Conservation (phyloP, 164 flowering plant species). For the grape (Vitis vinifera) region DNA sequence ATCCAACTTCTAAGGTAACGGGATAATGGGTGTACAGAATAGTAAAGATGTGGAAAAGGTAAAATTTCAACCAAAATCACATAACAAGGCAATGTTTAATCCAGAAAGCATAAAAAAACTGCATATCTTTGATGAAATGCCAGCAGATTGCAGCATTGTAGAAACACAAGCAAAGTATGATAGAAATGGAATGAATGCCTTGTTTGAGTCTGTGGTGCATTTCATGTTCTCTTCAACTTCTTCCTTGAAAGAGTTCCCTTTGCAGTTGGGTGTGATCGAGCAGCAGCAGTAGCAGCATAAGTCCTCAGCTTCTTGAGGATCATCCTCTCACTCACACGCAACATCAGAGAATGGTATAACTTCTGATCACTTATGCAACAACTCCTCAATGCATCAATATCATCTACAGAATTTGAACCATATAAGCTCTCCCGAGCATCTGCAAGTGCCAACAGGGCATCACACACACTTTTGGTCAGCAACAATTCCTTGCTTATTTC, state of each 20-base stretch:
- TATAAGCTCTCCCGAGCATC: slow-evolving; percentile 67
- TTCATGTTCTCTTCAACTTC: slow-evolving; percentile 14
- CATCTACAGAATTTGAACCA: slow-evolving; percentile 51
- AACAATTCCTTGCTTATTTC: slow-evolving; percentile 41
- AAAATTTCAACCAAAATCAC: no score
- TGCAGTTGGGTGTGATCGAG: slow-evolving; percentile 3
- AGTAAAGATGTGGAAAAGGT: no score
- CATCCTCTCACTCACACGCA: slow-evolving; percentile 80
- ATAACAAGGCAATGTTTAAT: no score
- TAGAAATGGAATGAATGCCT: no score
- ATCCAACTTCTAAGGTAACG: no score
- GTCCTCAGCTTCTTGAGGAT: slow-evolving; percentile 62
- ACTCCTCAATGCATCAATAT: slow-evolving; percentile 38
- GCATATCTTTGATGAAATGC: no score
- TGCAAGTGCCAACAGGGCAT: slow-evolving; percentile 69
- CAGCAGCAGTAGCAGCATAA: slow-evolving; percentile 35
- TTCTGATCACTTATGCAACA: slow-evolving; percentile 42
- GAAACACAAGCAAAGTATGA: no score
- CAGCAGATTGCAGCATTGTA: no score
- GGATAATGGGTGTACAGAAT: no score
- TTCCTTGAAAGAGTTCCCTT: slow-evolving; percentile 18
- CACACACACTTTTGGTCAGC: slow-evolving; percentile 48
- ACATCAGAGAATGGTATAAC: slow-evolving; percentile 60
- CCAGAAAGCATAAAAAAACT: no score
- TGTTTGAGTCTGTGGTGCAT: background rate